Evolutionary conservation across 1,139 yeast species (phyloP).

Genomic region (Pichia sp.): DNA sequence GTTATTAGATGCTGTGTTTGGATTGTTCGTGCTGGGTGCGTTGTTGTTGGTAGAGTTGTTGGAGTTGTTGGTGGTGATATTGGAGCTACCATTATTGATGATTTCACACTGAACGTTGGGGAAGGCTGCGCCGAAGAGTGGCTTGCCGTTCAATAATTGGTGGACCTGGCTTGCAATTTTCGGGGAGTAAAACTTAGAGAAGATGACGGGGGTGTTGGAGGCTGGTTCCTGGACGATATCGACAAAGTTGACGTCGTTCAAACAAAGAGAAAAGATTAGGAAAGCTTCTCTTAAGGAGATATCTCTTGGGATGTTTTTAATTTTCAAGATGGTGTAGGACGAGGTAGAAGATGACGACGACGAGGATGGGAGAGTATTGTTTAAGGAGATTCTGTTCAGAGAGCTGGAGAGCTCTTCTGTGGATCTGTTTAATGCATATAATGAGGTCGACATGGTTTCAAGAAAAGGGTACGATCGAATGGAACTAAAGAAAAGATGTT

Average conservation of each 20-base stretch:
- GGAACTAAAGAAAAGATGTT: neutral
- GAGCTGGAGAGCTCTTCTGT: slow-evolving; percentile 17
- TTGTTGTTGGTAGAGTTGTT: neutral
- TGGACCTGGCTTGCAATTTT: slow-evolving; percentile 69
- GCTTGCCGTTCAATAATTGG: slow-evolving; percentile 61
- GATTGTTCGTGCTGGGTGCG: neutral
- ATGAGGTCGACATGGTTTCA: slow-evolving; percentile 14
- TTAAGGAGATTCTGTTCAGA: slow-evolving; percentile 30
- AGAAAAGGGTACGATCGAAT: neutral
- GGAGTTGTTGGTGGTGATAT: neutral
- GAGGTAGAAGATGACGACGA: slow-evolving; percentile 18
- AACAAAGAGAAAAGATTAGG: slow-evolving; percentile 73
- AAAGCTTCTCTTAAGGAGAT: slow-evolving; percentile 71
- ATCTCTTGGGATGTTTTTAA: slow-evolving; percentile 68
- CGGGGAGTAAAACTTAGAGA: slow-evolving; percentile 62
- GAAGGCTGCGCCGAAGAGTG: slow-evolving; percentile 56
- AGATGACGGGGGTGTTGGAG: slow-evolving; percentile 35
- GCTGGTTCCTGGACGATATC: slow-evolving; percentile 47
- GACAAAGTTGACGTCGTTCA: slow-evolving; percentile 54
- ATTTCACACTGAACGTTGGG: slow-evolving; percentile 40
- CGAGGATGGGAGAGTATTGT: slow-evolving; percentile 23
- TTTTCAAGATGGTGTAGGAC: slow-evolving; percentile 31
- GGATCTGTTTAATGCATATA: slow-evolving; percentile 14
- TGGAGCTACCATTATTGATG: neutral
- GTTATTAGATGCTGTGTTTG: neutral